Evolutionary conservation across 106 monocot genomes (phyloP), one percentile per base, ranked within the genome.

Genomic region (Dendrobium chrysotoxum): DNA sequence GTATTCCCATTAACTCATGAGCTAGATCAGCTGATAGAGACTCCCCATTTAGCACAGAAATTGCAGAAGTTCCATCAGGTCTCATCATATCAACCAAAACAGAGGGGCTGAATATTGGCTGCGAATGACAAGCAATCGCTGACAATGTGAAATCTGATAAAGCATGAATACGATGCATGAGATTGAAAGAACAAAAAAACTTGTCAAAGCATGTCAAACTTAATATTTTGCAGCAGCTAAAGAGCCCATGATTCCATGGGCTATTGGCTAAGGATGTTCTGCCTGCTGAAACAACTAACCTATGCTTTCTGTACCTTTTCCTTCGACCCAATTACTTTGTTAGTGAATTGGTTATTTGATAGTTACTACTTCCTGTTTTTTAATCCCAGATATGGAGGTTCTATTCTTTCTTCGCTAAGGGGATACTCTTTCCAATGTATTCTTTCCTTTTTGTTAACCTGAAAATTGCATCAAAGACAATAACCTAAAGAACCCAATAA

Each of bases 1-100:
- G 95, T 77, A 99, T 91, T 72, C 88, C 88, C 89, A 99, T 86
- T 72, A 99, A 82, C 79, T 99, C 98, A 88, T 95, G 95, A 75
- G 95, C 89, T 70, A 99, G 82, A 83, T 95, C 95, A 57, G 93
- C 92, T 65, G 89, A 87, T 35, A 99, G 75, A 38, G 80, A 23
- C 57, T 93, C 98, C 40, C 98, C 93, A 85, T 83, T 87, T 39
- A 95, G 53, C 54, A 99, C 88, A 81, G 98, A 88, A 82, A 95
- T 83, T 77, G 91, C 46, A 65, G 91, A 90, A 74, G 88, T 91
- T 81, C 98, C 98, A 88, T 99, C 98, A 50, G 95, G 95, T 82
- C 82, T 93, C 81, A 95, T 99, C 95, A 95, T 93, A 79, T 99
- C 98, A 35, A 84, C 70, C 82, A 99, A 85, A 57, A 99, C 65